Conservation (phyloP, 176 grass and related monocot species). For the Aegilops tauschii region DNA sequence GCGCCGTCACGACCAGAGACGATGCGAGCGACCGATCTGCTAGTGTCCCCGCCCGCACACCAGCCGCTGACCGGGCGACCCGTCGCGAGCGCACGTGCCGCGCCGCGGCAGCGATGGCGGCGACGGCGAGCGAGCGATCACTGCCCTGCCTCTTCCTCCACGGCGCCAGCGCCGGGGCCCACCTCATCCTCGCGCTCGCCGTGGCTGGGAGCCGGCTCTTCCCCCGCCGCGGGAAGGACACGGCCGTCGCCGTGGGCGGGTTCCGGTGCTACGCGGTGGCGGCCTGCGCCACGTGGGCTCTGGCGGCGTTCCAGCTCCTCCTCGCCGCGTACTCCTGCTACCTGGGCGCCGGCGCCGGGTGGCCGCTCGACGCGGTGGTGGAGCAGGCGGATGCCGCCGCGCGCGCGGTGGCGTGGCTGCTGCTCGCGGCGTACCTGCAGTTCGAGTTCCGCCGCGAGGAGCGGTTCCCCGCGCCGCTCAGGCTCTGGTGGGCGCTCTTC, state of each 20-base stretch:
- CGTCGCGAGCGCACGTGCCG: neutral
- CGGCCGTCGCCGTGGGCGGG: neutral
- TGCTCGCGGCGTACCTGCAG: conserved; percentile 51
- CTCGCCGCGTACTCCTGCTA: conserved; percentile 35
- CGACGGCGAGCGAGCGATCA: neutral
- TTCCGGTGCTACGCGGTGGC: conserved; percentile 27
- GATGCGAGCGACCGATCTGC: neutral
- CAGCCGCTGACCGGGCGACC: neutral
- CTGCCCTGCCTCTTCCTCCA: conserved; percentile 15
- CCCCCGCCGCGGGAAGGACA: neutral
- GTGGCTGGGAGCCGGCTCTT: conserved; percentile 19
- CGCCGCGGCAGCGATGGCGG: neutral
- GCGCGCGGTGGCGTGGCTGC: conserved; percentile 56
- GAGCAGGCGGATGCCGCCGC: conserved; percentile 30
- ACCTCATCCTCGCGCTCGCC: conserved; percentile 34
- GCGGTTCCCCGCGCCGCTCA: conserved; percentile 44
- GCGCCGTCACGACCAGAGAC: neutral
- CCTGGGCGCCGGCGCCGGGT: neutral
- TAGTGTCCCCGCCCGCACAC: neutral
- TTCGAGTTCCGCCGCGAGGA: conserved; percentile 32
- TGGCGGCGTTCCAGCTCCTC: conserved; percentile 30
- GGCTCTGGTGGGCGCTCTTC: conserved; percentile 57
- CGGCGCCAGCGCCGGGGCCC: neutral
- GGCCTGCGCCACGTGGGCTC: conserved; percentile 22
- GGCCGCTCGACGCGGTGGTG: conserved; percentile 14